These are phyloP conservation scores for Botrytis byssoidea DNA, from an alignment of 2,329 filamentous ascomycete genomes.

Conservation along the genomic window DNA sequence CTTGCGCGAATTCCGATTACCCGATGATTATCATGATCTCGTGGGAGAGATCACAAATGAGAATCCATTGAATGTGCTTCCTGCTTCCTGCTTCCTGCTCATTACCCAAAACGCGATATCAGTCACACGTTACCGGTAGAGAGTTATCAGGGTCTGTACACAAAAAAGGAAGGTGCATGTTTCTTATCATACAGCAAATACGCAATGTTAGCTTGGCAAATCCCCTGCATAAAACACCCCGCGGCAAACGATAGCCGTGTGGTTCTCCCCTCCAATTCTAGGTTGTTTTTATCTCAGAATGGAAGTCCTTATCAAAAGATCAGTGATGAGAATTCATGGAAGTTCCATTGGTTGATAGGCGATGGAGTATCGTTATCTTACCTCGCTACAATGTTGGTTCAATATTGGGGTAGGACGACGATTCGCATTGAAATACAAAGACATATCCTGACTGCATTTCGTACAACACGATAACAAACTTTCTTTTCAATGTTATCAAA, in stretches of 20 bases:
- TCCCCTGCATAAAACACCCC: background rate
- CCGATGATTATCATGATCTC: background rate
- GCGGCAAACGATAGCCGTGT: background rate
- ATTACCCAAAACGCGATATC: background rate
- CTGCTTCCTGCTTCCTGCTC: background rate
- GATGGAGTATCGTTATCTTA: constrained; percentile 5
- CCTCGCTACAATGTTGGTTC: background rate
- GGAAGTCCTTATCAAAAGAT: background rate
- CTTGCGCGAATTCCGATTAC: background rate
- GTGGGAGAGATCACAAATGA: background rate
- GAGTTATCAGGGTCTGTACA: background rate
- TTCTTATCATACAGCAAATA: constrained; percentile 2
- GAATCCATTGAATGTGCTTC: background rate
- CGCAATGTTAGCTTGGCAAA: background rate
- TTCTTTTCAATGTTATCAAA: background rate
- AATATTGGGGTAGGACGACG: background rate
- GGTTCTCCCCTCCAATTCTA: background rate
- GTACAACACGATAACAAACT: background rate
- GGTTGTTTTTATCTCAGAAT: background rate
- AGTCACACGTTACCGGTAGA: background rate
- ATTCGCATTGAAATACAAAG: background rate
- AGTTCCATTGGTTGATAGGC: background rate
- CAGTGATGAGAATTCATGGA: background rate
- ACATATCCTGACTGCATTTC: background rate
- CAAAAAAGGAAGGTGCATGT: background rate